These are phyloP conservation scores for Nyssa sinensis DNA, from an alignment of 148 eudicot species.

Conservation along the genomic window DNA sequence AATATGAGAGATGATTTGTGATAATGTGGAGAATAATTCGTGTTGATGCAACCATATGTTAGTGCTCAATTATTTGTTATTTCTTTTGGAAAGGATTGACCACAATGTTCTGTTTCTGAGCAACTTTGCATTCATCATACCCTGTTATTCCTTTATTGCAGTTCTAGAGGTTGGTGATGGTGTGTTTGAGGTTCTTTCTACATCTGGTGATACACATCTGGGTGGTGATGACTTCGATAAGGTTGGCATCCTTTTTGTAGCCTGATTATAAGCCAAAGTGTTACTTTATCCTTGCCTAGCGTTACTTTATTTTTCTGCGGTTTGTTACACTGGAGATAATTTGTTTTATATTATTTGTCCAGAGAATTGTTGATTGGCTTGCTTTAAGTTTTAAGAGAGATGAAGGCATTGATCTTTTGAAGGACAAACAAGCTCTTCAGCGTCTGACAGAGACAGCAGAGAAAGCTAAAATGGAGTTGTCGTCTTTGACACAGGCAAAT, in stretches of 20 bases:
- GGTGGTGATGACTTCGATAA: constrained; percentile 99
- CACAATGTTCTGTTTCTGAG: background rate
- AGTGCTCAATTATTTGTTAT: background rate
- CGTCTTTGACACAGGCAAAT: constrained; percentile 85
- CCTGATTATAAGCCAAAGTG: too few species aligned
- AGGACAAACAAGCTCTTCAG: constrained; percentile 98
- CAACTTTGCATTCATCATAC: background rate
- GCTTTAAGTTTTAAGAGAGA: constrained; percentile 73
- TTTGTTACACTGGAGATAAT: background rate
- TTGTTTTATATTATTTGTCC: constrained; percentile 13
- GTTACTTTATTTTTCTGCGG: background rate
- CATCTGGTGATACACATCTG: constrained; percentile 96
- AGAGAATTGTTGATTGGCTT: constrained; percentile 98
- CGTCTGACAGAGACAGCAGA: constrained; percentile 95
- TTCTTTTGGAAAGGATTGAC: background rate
- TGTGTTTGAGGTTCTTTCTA: constrained; percentile 96
- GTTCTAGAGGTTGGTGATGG: constrained; percentile 99
- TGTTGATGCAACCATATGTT: background rate
- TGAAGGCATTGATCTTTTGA: constrained; percentile 90
- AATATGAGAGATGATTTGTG: background rate
- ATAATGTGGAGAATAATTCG: background rate
- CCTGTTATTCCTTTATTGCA: constrained; percentile 20
- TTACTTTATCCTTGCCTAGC: background rate
- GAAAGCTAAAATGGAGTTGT: constrained; percentile 98
- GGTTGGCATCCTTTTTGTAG: constrained; percentile 51